Evolutionary conservation across 805 yeast genomes (phyloP), one percentile per base, ranked within the genome.

Genomic region (Scheffersomyces amazonensis): DNA sequence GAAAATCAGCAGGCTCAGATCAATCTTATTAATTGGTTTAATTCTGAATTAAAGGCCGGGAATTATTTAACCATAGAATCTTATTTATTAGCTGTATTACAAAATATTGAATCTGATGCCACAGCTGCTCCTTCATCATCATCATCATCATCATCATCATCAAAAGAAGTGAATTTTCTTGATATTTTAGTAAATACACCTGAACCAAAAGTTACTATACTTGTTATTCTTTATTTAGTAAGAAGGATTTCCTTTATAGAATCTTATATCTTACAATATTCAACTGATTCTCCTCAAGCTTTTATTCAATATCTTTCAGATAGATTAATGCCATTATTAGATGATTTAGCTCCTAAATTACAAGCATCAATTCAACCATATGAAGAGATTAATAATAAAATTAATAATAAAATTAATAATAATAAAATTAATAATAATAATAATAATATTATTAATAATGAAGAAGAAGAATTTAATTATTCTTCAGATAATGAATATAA

Each of bases 241-340:
- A 52, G 57, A 34, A 48, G 64, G 36, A 44, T 44, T 12, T 34
- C 43, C 16, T 56, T 58, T 31, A 39, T 60, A 16, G 60, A 58
- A 19, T 48, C 18, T 34, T 45, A 13, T 39, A 34, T 10, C 36
- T 45, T 19, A 39, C 44, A 37, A 32, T 34, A 30, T 18, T 19
- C 17, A 32, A 27, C 29, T n/a, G 32, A 34, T 10, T 39, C 37
- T 29, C 38, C 37, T 15, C 42, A 38, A 31, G 40, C 35, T 16
- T 27, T 31, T 17, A 34, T 56, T n/a, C 47, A 49, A 17, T 57
- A 45, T 35, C 43, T 60, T 31, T 46, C 56, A 16, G 56, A 56
- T 33, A 50, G 56, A 15, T 35, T 61, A 35, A 43, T 55, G 24
- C 66, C 66, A 0, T 35, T 59, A 13, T 42, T 61, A 17, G 65